Base-by-base conservation (phyloP, 805 yeast genomes). In the Pichia sporocuriosa region DNA sequence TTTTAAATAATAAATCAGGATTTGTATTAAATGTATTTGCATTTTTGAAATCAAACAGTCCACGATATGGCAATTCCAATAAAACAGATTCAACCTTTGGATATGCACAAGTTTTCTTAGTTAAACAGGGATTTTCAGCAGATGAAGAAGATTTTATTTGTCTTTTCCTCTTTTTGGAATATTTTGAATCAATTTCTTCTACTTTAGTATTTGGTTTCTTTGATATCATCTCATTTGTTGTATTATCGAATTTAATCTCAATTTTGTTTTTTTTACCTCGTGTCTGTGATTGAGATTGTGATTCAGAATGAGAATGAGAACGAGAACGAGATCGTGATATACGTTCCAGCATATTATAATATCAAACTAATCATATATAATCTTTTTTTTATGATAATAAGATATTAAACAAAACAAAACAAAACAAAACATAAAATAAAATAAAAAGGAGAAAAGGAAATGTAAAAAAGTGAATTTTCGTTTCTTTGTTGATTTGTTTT, bases 51-150 rank as follows among this genome's bases (percentile, higher is more conserved):
- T 69, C 59, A 16, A 84, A 61, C 0, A 83, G 71, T 0, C 93
- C 93, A 37, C 81, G 64, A 49, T 73, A 84, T 0, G 94, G 93
- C 23, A 78, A 53, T 41, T 80, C 82, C 35, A 66, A 59, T n/a
- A 67, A 65, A n/a, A 65, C 63, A 44, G 64, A 61, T 37, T 62
- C 52, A 15, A 57, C 59, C 40, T 58, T 57, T 4, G 47, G 46
- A 26, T 38, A 43, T 2, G 4, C 23, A 9, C 13, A n/a, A 11
- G 20, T 4, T n/a, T 35, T 24, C 13, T 35, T 35, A 15, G 16
- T 25, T 25, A 25, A 9, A 25, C 21, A 7, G 12, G 24, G n/a
- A 24, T 7, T 32, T 9, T 9, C 6, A 6, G 28, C n/a, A 12
- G 16, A 7, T 12, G 37, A 15, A 6, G 9, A 6, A 17, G 32